These are phyloP conservation scores for Aureobasidium lini DNA, from an alignment of 2,329 filamentous ascomycete genomes.

Conservation along the genomic window DNA sequence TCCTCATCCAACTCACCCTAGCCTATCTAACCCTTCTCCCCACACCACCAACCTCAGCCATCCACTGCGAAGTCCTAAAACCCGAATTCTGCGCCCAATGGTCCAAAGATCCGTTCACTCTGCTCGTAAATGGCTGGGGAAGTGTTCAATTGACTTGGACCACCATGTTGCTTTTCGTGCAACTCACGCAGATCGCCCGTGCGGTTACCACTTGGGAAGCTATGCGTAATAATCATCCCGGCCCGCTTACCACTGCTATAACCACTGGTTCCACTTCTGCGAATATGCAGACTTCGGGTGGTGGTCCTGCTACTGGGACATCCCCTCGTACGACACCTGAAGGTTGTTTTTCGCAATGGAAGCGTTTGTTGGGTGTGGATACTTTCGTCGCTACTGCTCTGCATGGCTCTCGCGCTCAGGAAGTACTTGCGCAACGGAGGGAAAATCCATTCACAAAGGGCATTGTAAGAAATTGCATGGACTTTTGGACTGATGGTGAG, in stretches of 20 bases:
- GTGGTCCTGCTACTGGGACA: conserved; percentile 42
- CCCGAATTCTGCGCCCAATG: conserved; percentile 66
- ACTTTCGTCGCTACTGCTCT: conserved; percentile 88
- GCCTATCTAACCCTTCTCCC: conserved; percentile 60
- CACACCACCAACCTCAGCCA: conserved; percentile 34
- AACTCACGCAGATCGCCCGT: conserved; percentile 83
- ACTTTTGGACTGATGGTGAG: conserved; percentile 91
- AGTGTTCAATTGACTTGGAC: conserved; percentile 88
- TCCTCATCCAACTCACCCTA: conserved; percentile 65
- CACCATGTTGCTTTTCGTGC: conserved; percentile 91
- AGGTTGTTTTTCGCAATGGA: conserved; percentile 71
- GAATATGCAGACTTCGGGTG: conserved; percentile 60
- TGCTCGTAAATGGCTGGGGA: conserved; percentile 72
- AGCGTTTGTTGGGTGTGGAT: conserved; percentile 78
- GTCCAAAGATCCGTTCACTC: conserved; percentile 75
- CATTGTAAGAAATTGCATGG: conserved; percentile 79
- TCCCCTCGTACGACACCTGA: conserved; percentile 39
- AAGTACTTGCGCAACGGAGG: conserved; percentile 40
- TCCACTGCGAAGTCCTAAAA: conserved; percentile 67
- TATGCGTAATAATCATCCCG: conserved; percentile 69
- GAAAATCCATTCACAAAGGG: conserved; percentile 82
- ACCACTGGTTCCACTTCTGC: conserved; percentile 59
- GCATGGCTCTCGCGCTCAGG: conserved; percentile 55
- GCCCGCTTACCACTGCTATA: conserved; percentile 64
- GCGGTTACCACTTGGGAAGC: conserved; percentile 96